These are phyloP conservation scores for Pelagomonas calceolata DNA, from an alignment of 108 stramenopile genomes.

Conservation along the genomic window DNA sequence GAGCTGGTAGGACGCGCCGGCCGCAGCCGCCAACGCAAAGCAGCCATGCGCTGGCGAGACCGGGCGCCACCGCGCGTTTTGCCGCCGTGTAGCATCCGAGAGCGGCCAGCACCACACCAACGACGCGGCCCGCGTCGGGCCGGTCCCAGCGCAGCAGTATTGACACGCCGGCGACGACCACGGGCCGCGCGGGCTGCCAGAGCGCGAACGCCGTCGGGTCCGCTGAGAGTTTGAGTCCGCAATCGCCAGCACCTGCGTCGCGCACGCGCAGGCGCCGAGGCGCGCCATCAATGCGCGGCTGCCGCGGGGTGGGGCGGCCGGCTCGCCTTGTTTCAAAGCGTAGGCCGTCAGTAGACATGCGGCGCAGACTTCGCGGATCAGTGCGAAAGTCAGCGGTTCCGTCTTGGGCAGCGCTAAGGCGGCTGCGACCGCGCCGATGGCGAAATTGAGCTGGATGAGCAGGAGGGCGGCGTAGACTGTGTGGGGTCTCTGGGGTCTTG, in stretches of 20 bases:
- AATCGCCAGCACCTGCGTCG: neutral
- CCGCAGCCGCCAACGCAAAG: neutral
- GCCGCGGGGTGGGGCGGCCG: neutral
- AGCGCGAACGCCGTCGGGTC: neutral
- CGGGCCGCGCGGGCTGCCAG: neutral
- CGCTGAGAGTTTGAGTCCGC: neutral
- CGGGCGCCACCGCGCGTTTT: neutral
- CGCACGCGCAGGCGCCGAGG: neutral
- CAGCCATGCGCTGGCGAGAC: neutral
- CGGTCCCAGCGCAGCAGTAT: neutral
- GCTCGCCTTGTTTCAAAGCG: no score
- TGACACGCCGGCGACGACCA: neutral
- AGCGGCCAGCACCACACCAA: neutral
- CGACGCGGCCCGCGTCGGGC: neutral
- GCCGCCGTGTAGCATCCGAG: no score
- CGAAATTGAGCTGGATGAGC: neutral
- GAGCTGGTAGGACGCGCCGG: neutral
- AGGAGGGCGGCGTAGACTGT: neutral
- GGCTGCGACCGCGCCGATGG: neutral
- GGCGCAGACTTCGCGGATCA: neutral
- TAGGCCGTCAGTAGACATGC: neutral
- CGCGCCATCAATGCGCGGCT: neutral
- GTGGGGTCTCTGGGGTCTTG: no score
- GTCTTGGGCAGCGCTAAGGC: neutral
- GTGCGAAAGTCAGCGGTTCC: neutral